phyloP scores from a whole-genome alignment of 805 yeast species.

The Deakozyma indianensis region DNA sequence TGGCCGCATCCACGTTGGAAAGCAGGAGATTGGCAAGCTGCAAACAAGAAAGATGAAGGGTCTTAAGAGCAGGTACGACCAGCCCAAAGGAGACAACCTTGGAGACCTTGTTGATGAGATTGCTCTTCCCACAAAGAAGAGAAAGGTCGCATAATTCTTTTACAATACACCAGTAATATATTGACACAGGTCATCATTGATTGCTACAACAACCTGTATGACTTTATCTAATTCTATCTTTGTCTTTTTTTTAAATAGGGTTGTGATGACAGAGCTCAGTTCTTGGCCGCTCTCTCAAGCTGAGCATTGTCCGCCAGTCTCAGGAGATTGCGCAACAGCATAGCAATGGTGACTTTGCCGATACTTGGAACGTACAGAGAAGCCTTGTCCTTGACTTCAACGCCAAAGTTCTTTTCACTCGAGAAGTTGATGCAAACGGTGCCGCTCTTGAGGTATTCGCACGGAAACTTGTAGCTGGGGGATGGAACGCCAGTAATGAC shows the following conservation, averaged over 20 bases:
- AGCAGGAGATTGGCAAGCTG: slow-evolving; percentile 76
- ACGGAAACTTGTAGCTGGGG: slow-evolving; percentile 70
- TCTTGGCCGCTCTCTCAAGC: too few species aligned
- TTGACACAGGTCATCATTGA: too few species aligned
- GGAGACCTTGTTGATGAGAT: slow-evolving; percentile 28
- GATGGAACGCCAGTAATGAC: slow-evolving; percentile 94
- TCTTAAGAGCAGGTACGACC: slow-evolving; percentile 75
- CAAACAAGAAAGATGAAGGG: slow-evolving; percentile 99
- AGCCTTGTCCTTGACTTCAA: slow-evolving; percentile 71
- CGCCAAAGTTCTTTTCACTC: slow-evolving; percentile 70
- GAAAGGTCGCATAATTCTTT: slow-evolving; percentile 1
- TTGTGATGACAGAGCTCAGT: too few species aligned
- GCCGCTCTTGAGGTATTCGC: slow-evolving; percentile 67
- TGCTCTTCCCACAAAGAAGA: slow-evolving; percentile 6
- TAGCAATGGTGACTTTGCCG: slow-evolving; percentile 92
- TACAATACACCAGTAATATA: neutral
- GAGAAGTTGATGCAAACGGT: slow-evolving; percentile 85
- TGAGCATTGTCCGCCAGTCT: slow-evolving; percentile 71
- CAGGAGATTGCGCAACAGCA: slow-evolving; percentile 79
- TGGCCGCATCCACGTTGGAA: slow-evolving; percentile 92
- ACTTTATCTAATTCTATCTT: too few species aligned
- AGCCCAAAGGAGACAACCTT: slow-evolving; percentile 43
- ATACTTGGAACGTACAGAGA: slow-evolving; percentile 88
- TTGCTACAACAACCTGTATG: too few species aligned
- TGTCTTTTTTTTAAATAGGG: too few species aligned